A percentile compares a stretch with the other conserved stretches of the same genome.
phyloP scores from a whole-genome alignment of 768 basidiomycete genomes.

The Suillus occidentalis region DNA sequence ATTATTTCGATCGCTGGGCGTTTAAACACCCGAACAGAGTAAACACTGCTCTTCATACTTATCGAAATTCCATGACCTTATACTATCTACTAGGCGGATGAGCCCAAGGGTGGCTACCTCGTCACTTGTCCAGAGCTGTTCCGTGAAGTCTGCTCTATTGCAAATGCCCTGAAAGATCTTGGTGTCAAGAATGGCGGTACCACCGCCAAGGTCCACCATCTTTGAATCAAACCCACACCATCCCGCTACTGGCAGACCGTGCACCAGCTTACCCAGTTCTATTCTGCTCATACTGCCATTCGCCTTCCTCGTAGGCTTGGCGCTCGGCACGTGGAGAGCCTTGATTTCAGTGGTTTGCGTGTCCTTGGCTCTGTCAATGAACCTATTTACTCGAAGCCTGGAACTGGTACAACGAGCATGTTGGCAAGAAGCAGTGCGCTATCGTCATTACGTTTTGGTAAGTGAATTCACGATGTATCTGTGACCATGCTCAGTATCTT shows the following conservation, averaged over 20 bases:
- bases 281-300: constrained; percentile 93
- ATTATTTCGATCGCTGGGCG: constrained; percentile 96
- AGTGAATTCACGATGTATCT: constrained; percentile 16
- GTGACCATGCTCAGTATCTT: background rate
- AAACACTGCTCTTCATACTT: constrained; percentile 8
- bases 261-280: constrained; percentile 94
- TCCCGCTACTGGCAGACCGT: constrained; percentile 97
- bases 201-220: constrained; percentile 79
- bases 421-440: constrained; percentile 84
- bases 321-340: constrained; percentile 76
- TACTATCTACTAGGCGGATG: constrained; percentile 73
- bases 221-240: constrained; percentile 96
- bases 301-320: constrained; percentile 86
- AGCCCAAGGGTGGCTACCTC: constrained; percentile 75
- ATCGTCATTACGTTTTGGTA: constrained; percentile 92
- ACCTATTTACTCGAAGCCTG: constrained; percentile 99
- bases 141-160: constrained; percentile 83
- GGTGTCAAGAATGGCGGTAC: constrained; percentile 96
- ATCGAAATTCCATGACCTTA: background rate
- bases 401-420: constrained; percentile 98
- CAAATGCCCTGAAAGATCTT: constrained; percentile 86
- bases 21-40: constrained; percentile 85
- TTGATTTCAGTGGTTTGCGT: constrained; percentile 81
- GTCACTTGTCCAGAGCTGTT: constrained; percentile 87
- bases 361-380: constrained; percentile 94